Percentiles rank a stretch among this genome's conserved stretches.
Evolutionary conservation across 306 rosid genomes (phyloP).

Genomic region (Cicer cuneatum): DNA sequence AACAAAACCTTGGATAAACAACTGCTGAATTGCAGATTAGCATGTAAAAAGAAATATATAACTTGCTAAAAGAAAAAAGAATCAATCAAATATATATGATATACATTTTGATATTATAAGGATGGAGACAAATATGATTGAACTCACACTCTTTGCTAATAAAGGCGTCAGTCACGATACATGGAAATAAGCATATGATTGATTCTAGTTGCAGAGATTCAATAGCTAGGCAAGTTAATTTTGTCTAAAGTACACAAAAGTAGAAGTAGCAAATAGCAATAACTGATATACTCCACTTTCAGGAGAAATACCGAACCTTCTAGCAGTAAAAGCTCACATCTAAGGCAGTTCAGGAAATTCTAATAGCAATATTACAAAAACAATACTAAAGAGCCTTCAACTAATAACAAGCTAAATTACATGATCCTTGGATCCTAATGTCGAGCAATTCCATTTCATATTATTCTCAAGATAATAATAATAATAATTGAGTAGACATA

Average conservation of each 20-base stretch:
- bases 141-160: conserved; percentile 30
- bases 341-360: conserved; percentile 32
- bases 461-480: not conserved
- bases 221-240: conserved; percentile 14
- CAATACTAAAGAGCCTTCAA: not conserved
- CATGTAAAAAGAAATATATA: conserved; percentile 31
- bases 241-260: not conserved
- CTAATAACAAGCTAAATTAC: conserved; percentile 15
- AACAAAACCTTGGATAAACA: conserved; percentile 20
- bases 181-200: conserved; percentile 23
- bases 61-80: not conserved
- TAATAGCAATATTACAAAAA: conserved; percentile 8
- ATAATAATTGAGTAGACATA: not conserved
- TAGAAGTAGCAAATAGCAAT: conserved; percentile 18
- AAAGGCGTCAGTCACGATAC: not conserved
- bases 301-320: not conserved
- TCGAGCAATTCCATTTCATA: conserved; percentile 22
- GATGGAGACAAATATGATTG: conserved; percentile 1
- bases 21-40: conserved; percentile 28
- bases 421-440: conserved; percentile 5
- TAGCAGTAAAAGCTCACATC: conserved; percentile 26
- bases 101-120: conserved; percentile 19
- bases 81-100: not conserved
- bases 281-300: not conserved
- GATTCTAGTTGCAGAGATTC: conserved; percentile 20